Base-by-base conservation (phyloP, 2,329 filamentous ascomycete species). In the Macrophomina pseudophaseolina region DNA sequence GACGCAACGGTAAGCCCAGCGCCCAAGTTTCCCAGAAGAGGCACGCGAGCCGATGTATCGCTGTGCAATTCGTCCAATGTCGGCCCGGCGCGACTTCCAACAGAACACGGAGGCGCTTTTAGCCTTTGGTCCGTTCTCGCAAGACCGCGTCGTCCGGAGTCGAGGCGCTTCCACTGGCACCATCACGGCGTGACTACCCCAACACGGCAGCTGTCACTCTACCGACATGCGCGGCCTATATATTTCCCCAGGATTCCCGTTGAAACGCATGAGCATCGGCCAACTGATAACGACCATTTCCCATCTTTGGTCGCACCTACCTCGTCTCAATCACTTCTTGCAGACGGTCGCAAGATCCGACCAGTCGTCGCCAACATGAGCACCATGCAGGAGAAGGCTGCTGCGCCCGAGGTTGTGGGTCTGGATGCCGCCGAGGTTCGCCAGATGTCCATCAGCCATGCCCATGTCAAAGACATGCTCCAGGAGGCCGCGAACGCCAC, bases 401-500 rank as follows among this genome's bases (percentile, higher is more conserved):
- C n/a, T 49, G n/a, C n/a, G 9, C 38, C 53, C 18, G 18, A 58
- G 4, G 32, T 38, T 32, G 58, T 62, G 30, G 32, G 30, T 5
- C 6, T 62, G 14, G 58, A 48, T n/a, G 44, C 11, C n/a, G 44
- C n/a, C 16, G 14, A 62, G 32, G 11, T 49, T 32, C 58, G 58
- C 11, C 44, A 14, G 5, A 62, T 62, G 58, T 62, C 58, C 3
- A 44, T 62, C 9, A 62, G 30, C 44, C 30, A 62, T 38, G 16
- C n/a, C 11, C 42, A 62, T 16, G 40, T 62, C 58, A 16, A 62
- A 8, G n/a, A 49, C 6, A 30, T 49, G 9, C 30, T 44, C 5
- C 58, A 40, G 11, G 58, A 62, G 9, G 58, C 58, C 16, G 58
- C 58, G 30, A 49, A 62, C 38, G 58, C 58, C 42, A 62, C 58